These are phyloP conservation scores for Rhizopus stolonifer DNA, from an alignment of 371 early-diverging fungal species.

Conservation along the genomic window DNA sequence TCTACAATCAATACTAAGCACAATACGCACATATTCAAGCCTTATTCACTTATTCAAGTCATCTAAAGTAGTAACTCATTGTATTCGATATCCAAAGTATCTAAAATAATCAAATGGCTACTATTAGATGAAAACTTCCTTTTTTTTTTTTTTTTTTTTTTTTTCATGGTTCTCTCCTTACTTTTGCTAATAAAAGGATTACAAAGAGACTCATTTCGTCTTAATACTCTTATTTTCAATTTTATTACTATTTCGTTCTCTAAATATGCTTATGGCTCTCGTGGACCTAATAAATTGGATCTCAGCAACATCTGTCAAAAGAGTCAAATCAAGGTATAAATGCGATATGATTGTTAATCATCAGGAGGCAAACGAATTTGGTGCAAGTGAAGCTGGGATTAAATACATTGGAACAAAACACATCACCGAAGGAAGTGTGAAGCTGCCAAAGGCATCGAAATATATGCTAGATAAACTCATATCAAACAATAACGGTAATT, in stretches of 20 bases:
- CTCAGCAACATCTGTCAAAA: not conserved
- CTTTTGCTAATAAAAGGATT: no score
- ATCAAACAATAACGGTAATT: slow-evolving; percentile 2
- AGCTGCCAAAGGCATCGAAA: slow-evolving; percentile 10
- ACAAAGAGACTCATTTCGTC: no score
- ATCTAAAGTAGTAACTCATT: no score
- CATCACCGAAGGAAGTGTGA: slow-evolving; percentile 7
- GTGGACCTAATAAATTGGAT: not conserved
- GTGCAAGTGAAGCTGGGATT: slow-evolving; percentile 3
- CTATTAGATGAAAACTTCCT: no score
- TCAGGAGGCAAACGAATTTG: slow-evolving; percentile 3
- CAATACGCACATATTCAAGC: no score
- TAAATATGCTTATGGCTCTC: not conserved
- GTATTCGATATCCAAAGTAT: no score
- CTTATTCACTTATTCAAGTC: no score
- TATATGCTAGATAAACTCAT: slow-evolving; percentile 9
- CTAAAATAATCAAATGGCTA: no score
- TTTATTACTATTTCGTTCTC: not conserved
- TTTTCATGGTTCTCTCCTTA: no score
- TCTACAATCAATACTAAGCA: no score
- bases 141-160: no score
- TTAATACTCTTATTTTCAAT: no score
- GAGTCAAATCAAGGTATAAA: slow-evolving; percentile 1
- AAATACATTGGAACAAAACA: slow-evolving; percentile 4
- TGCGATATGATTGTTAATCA: slow-evolving; percentile 4